Base-by-base conservation (phyloP, 441 rosid genomes). In the Adansonia gregorii region DNA sequence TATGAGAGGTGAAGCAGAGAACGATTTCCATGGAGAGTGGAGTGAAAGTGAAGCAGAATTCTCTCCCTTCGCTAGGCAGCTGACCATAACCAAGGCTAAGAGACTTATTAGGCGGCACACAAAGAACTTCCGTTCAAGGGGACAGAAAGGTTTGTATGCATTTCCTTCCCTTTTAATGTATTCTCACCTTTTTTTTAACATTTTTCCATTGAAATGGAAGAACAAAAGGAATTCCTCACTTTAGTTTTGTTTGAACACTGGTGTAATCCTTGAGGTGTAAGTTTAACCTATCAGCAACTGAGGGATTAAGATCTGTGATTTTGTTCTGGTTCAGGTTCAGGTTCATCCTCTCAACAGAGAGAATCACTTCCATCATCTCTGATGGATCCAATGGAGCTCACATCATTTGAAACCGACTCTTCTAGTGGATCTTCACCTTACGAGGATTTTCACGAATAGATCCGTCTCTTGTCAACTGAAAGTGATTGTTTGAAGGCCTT, bases 1-100 rank as follows among this genome's bases (percentile, higher is more conserved):
- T 14, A 97, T 97, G 99, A 89, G 99, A 77, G 99, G 98, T 27
- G 99, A 97, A 85, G 93, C 94, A 73, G 99, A 93, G 72, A 88
- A 92, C 78, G 98, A 92, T 48, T 93, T 86, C 86, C 95, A 88
- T 2, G 94, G 95, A 48, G 99, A 95, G 35, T 92, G 99, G 98
- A 95, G 99, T 78, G 99, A 92, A 81, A 90, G 96, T 81, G 99
- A 97, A 60, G 93, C 55, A 3, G 99, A 93, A 48, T 89, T 88
- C 80, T 91, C 98, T 61, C 97, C 98, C 43, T 91, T 87, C 76
- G 96, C 99, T 45, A 78, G 97, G 81, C 99, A 97, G 82, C 93
- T 93, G 69, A 97, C 99, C 59, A 93, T 97, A 82, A 92, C 91
- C 24, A 92, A 91, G 84, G 94, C 99, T 39, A 97, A 85, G 86